Base-by-base conservation (phyloP, 441 rosid species). In the Capsella rubella region DNA sequence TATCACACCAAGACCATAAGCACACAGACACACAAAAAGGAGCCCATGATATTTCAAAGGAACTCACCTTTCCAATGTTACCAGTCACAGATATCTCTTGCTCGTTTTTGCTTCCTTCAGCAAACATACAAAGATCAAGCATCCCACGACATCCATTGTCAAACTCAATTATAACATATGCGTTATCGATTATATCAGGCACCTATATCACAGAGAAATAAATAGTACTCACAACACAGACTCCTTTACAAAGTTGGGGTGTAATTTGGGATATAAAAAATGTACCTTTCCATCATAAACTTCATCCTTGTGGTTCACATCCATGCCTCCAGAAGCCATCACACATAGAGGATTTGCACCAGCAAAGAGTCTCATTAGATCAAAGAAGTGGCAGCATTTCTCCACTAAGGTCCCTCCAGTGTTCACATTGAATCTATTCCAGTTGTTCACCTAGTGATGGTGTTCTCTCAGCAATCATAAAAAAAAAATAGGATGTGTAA, bases 361-460 rank as follows among this genome's bases (percentile, higher is more conserved):
- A 1, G 96, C 92, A 80, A 92, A 89, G 72, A 95, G 85, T 79
- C 90, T 89, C 97, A 95, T 95, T 66, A 92, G 82, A 82, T 95
- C 99, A 78, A 95, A 95, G 86, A 92, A 95, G 80, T 95, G 99
- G 80, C 99, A 95, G 82, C 99, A 95, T 69, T 95, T 95, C 87
- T 95, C 99, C 7, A 95, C 99, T 67, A 95, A 82, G 29, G 99
- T 92, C 14, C 99, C 99, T 43, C 99, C 96, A 0, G 94, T 83
- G 84, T 92, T 95, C 46, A 50, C 84, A 78, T 92, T 95, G 89
- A 92, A 95, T 72, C 97, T 87, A 80, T 95, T 92, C 99, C 99
- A 95, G 75, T 95, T 79, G 70, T 88, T 78, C 66, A 95, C 99
- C 99, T 94, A 68, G n/a, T 10, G 27, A 75, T 57, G 51, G 51